Evolutionary conservation across 164 flowering plant genomes (phyloP).

Genomic region (Stephania yunnanensis): DNA sequence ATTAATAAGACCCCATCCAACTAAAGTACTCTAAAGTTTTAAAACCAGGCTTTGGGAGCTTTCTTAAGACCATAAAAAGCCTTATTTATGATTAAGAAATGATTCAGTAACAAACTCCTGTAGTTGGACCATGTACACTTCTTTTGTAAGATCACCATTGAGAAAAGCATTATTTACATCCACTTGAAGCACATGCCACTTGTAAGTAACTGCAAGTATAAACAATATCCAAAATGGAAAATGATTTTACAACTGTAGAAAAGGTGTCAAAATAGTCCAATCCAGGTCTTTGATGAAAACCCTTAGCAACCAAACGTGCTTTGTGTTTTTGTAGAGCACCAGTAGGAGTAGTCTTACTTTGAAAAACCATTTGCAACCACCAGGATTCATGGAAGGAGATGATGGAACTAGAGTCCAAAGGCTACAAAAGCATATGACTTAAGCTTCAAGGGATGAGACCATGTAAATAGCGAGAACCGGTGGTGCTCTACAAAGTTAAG

Average conservation of each 20-base stretch:
- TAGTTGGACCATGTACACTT: not conserved
- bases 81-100: not conserved
- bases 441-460: too few relatives aligned
- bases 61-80: not conserved
- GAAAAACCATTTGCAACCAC: not conserved
- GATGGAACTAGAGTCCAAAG: not conserved
- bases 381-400: not conserved
- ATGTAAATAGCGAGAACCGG: too few relatives aligned
- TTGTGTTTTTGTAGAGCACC: not conserved
- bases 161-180: not conserved
- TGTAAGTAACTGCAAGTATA: not conserved
- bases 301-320: not conserved
- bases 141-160: not conserved
- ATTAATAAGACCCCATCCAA: not conserved
- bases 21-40: not conserved
- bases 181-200: not conserved
- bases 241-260: not conserved
- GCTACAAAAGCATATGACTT: too few relatives aligned
- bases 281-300: not conserved
- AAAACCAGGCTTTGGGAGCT: not conserved
- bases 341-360: not conserved
- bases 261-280: not conserved
- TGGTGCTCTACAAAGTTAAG: too few relatives aligned
- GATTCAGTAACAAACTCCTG: not conserved
- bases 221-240: not conserved